Base-by-base conservation (phyloP, 768 basidiomycete species). In the Tylopilus vinaceipallidus region DNA sequence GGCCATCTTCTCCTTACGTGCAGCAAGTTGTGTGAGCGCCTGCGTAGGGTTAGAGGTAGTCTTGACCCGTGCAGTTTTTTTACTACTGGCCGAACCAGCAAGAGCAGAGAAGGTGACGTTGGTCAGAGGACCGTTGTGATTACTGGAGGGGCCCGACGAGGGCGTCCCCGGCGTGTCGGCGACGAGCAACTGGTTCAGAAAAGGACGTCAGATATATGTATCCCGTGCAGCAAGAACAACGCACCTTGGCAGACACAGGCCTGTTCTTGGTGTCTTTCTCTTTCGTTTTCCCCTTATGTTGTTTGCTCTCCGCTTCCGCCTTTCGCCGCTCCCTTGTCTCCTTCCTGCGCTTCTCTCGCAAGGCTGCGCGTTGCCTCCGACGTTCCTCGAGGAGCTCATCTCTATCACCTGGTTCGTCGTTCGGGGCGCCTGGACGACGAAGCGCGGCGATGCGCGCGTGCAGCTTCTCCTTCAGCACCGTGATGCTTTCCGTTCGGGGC, bases 351-450 rank as follows among this genome's bases (percentile, higher is more conserved):
- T 83, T 79, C 68, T 98, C 95, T 19, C 94, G 77, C 76, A 97
- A 76, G 29, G 85, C 82, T 0, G 86, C 94, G 5, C 92, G 75
- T 60, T 90, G 84, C 57, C 70, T 69, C 53, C 93, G 73, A 45
- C 88, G 75, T 67, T 92, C 88, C 61, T 92, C 88, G 44, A 98
- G 65, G 39, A 98, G 65, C 53, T 84, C 91, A 62, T 98, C 94
- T 62, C 80, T 83, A 61, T 85, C 84, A 6, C 75, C 78, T 10
- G 81, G 74, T 59, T 80, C 78, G 45, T 56, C 60, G 19, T 51
- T 48, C 40, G 57, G 57, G 23, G 47, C 62, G 11, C 71, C 69
- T 16, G 77, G 72, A 27, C 74, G 73, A 41, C 85, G 79, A n/a
- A 92, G 72, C n/a, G 75, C 60, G 5, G 80, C 80, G 71, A 93